These are phyloP conservation scores for Aspergillus uvarum DNA, from an alignment of 2,329 filamentous ascomycete genomes.

Conservation along the genomic window DNA sequence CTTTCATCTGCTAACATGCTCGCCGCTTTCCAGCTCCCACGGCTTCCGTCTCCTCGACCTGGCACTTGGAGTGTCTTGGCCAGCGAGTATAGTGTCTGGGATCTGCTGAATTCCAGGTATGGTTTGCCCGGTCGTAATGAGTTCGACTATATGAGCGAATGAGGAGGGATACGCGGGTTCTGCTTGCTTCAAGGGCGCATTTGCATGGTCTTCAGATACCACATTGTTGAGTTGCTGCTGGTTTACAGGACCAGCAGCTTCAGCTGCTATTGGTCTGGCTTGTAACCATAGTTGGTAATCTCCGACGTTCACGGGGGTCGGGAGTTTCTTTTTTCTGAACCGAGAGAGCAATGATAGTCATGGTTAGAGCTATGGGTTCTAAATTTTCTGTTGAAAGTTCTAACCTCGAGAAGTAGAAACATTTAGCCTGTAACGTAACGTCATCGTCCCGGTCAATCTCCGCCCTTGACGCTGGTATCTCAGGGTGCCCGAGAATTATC, in stretches of 20 bases:
- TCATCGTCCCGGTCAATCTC: constrained; percentile 43
- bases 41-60: constrained; percentile 64
- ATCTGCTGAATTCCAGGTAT: constrained; percentile 88
- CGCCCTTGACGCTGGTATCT: constrained; percentile 37
- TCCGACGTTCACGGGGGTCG: constrained; percentile 60
- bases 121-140: constrained; percentile 77
- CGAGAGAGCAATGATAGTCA: background rate
- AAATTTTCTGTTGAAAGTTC: background rate
- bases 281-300: constrained; percentile 66
- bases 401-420: constrained; percentile 50
- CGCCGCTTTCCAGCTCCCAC: constrained; percentile 65
- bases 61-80: constrained; percentile 61
- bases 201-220: constrained; percentile 7
- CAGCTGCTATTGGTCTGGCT: constrained; percentile 13
- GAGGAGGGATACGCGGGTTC: constrained; percentile 71
- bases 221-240: constrained; percentile 7
- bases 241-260: constrained; percentile 9
- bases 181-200: constrained; percentile 30
- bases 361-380: background rate
- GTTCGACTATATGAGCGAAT: constrained; percentile 81
- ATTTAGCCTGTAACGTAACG: constrained; percentile 48
- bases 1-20: constrained; percentile 29
- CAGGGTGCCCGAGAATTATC: constrained; percentile 46
- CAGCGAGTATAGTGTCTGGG: constrained; percentile 72
- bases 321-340: constrained; percentile 39